Evolutionary conservation across 2,329 filamentous ascomycete genomes (phyloP).

Genomic region (Colletotrichum sublineola): DNA sequence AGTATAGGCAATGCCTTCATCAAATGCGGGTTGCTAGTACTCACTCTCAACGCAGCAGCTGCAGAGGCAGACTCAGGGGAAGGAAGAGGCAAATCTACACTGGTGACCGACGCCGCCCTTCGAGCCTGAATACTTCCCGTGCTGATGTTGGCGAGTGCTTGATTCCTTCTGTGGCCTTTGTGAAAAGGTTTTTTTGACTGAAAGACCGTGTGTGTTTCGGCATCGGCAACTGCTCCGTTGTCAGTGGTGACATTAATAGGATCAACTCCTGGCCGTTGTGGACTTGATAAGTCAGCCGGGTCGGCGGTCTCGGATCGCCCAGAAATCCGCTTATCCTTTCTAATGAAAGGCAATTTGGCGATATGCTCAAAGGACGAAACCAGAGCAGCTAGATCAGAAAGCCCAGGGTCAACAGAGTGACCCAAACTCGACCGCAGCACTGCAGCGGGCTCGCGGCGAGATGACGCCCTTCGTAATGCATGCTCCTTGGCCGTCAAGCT

Average conservation of each 20-base stretch:
- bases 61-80: slow-evolving; percentile 65
- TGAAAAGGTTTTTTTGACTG: slow-evolving; percentile 11
- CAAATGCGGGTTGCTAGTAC: slow-evolving; percentile 63
- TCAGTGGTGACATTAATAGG: not conserved
- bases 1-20: slow-evolving; percentile 67
- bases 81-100: slow-evolving; percentile 48
- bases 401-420: slow-evolving; percentile 44
- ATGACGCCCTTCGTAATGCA: not conserved
- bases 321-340: slow-evolving; percentile 40
- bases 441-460: slow-evolving; percentile 24
- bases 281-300: not conserved
- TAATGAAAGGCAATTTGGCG: slow-evolving; percentile 45
- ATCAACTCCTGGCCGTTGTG: not conserved
- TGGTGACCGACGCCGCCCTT: not conserved
- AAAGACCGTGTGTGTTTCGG: not conserved
- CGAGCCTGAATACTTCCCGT: slow-evolving; percentile 31
- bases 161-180: slow-evolving; percentile 47
- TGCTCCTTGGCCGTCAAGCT: not conserved
- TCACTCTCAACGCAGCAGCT: slow-evolving; percentile 58
- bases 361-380: slow-evolving; percentile 48
- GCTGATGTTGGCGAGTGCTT: slow-evolving; percentile 45
- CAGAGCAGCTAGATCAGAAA: slow-evolving; percentile 49
- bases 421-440: slow-evolving; percentile 33
- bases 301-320: not conserved
- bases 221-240: not conserved